Evolutionary conservation across 164 flowering plant species (phyloP), one percentile per base, ranked within the genome.

Genomic region (Vitis labrusca): DNA sequence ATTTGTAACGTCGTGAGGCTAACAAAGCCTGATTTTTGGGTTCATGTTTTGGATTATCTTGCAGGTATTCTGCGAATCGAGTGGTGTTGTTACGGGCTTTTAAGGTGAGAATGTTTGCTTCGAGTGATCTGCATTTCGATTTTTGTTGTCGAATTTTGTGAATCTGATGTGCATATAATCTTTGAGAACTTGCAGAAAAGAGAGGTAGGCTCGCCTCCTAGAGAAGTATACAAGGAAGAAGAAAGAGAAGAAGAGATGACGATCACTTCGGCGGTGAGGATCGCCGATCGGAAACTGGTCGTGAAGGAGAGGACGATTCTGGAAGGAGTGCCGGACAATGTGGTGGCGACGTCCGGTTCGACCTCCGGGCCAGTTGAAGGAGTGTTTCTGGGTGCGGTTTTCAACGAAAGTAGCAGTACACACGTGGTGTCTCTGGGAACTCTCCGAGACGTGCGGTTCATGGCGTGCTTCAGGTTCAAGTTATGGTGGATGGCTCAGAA

Each of bases 401-500:
- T 91, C 60, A 79, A 81, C 2, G 85, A 84, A 32, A 79, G 81
- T 15, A 80, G 73, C 49, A 85, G 89, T 77, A 71, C 89, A 15
- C 99, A 96, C 67, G 89, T 91, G 14, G 83, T 91, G 53, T 65
- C 93, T 0, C 71, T 91, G 2, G 99, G 99, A 0, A 80, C 83
- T 15, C 82, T 96, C 59, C 79, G 82, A 3, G 89, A 82, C 61
- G 89, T 86, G 32, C 84, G 92, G 68, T 93, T 96, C 82, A 49
- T 96, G 78, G 82, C 98, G 3, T 88, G 88, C 58, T 96, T 96
- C 71, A 81, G 99, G 74, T 93, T 93, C 85, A 91, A 90, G 82
- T 74, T 96, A 27, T 93, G 97, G 97, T 96, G 98, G 99, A 93
- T 93, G 97, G 86, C 99, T 15, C 97, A 96, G 78, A 87, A 76